These are phyloP conservation scores for Acorus calamus DNA, from an alignment of 106 monocot genomes.

Conservation along the genomic window DNA sequence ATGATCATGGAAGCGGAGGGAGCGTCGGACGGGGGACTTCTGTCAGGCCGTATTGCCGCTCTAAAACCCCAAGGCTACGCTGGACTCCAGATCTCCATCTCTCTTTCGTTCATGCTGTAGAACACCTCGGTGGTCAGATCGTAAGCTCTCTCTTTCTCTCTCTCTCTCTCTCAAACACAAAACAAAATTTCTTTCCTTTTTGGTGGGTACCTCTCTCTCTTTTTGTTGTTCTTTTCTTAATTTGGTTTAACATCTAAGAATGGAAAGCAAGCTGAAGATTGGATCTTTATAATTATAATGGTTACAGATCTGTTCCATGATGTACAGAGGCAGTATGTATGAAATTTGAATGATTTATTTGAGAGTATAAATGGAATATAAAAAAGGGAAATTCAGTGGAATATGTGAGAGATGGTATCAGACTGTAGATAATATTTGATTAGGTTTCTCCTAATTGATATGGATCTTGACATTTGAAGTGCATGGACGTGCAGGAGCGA, in stretches of 20 bases:
- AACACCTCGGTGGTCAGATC: slow-evolving; percentile 69
- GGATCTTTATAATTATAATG: no score
- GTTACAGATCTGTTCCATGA: no score
- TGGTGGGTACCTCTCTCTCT: neutral
- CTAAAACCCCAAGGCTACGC: slow-evolving; percentile 55
- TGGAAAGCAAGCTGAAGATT: no score
- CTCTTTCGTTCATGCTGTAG: slow-evolving; percentile 55
- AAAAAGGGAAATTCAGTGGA: no score
- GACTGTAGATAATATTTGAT: neutral
- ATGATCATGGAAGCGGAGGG: slow-evolving; percentile 8
- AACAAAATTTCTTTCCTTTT: neutral
- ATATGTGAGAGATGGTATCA: no score
- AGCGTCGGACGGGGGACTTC: slow-evolving; percentile 8
- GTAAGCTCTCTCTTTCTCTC: slow-evolving; percentile 32
- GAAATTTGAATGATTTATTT: no score
- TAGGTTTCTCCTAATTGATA: neutral
- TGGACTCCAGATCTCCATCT: slow-evolving; percentile 78
- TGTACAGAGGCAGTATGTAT: no score
- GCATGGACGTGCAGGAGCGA: slow-evolving; percentile 55
- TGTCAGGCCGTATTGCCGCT: slow-evolving; percentile 52
- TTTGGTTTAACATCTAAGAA: no score
- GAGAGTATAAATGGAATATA: no score
- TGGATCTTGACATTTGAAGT: neutral
- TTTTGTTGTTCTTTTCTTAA: no score
- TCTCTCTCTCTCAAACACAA: no score